Evolutionary conservation across 495 filamentous ascomycete genomes (phyloP).

Genomic region (Delitschia confertaspora): DNA sequence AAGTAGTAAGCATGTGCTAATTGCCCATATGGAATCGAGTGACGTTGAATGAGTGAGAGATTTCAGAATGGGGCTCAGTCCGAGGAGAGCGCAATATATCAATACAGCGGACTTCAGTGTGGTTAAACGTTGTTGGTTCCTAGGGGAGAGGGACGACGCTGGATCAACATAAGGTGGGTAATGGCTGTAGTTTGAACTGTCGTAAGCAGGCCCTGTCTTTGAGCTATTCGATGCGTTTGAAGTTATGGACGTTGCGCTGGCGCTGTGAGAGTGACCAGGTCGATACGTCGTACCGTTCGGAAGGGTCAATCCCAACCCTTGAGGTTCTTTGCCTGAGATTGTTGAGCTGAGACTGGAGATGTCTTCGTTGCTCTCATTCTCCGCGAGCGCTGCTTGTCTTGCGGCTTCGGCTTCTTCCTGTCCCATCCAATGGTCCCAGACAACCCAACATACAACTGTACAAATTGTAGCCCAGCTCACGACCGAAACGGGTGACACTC

Average conservation of each 20-base stretch:
- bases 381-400: conserved; percentile 19
- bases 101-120: conserved; percentile 85
- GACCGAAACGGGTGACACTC: conserved; percentile 76
- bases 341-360: conserved; percentile 11
- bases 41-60: conserved; percentile 86
- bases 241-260: conserved; percentile 19
- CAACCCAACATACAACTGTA: conserved; percentile 77
- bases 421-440: conserved; percentile 84
- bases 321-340: conserved; percentile 8
- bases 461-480: conserved; percentile 74
- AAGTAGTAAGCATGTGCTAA: conserved; percentile 83
- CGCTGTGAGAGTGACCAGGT: conserved; percentile 15
- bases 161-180: conserved; percentile 28
- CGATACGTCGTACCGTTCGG: background rate
- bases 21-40: conserved; percentile 89
- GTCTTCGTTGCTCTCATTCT: conserved; percentile 9
- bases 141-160: conserved; percentile 42
- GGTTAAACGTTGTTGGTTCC: conserved; percentile 57
- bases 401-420: conserved; percentile 37
- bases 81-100: conserved; percentile 85
- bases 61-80: conserved; percentile 87
- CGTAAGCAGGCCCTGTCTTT: background rate
- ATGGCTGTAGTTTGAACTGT: conserved; percentile 12
- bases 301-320: conserved; percentile 13
- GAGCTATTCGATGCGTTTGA: conserved; percentile 14